Evolutionary conservation across 306 rosid species (phyloP), one percentile per base, ranked within the genome.

Genomic region (Quillaja saponaria): DNA sequence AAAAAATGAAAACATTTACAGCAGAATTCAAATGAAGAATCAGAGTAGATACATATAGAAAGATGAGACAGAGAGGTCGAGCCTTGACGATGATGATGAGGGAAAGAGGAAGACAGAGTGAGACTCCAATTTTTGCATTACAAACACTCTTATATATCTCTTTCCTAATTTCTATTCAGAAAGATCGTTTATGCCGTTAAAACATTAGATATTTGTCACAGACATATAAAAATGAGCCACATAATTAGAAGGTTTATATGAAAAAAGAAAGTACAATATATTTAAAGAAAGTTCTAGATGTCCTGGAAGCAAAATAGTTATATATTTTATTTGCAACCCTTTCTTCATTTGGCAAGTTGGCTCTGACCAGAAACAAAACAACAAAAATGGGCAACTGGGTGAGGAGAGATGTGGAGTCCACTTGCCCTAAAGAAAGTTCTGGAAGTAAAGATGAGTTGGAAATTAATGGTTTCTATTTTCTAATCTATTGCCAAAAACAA

Each of bases 211-310:
- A 34, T 40, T 57, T 12, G 51, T 16, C 5, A 28, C 42, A 6
- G 38, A 60, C 42, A 42, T 34, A 9, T 31, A 49, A 1, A 18
- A 52, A 57, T 67, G 17, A 53, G 75, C 62, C 37, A 18, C 2
- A 6, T 13, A 0, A 16, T 35, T 9, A 0, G 49, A 34, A 48
- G 15, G 66, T 0, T 57, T 68, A 76, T 42, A 73, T 69, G 63
- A 64, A 63, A 10, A 13, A 5, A 13, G 6, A 28, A 16, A 3
- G 15, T 16, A 63, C 0, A 20, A 19, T 17, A n/a, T 0, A 38
- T 14, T 51, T n/a, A n/a, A n/a, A 47, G 84, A 80, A 82, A 42
- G 55, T 84, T 84, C 85, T 76, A 76, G 89, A 84, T 52, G 15
- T 47, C 19, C 41, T 15, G 73, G 68, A 33, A 45, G 60, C 49